Evolutionary conservation across 2,329 filamentous ascomycete genomes (phyloP).

Genomic region (Botrytis paeoniae): DNA sequence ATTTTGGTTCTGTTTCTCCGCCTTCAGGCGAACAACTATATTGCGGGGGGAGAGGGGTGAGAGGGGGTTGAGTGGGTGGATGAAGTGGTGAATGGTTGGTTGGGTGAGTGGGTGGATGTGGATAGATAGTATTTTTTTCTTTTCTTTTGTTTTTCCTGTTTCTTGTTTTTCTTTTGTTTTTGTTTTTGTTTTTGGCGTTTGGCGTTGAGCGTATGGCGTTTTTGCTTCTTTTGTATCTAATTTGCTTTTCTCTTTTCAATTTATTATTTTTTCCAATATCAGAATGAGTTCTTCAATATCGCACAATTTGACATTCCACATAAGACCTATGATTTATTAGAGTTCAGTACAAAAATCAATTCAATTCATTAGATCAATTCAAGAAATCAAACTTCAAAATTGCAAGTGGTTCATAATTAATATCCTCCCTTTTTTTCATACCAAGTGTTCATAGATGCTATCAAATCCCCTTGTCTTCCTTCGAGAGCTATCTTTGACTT

Average conservation of each 20-base stretch:
- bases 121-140: neutral
- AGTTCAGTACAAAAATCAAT: no score
- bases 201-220: neutral
- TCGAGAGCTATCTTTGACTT: neutral
- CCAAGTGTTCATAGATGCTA: accelerated
- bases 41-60: neutral
- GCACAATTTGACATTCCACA: accelerated
- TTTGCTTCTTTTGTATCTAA: neutral
- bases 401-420: neutral
- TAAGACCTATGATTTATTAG: no score
- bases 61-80: neutral
- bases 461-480: neutral
- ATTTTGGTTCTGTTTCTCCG: neutral
- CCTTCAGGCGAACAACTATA: neutral
- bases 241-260: neutral
- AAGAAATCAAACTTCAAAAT: neutral
- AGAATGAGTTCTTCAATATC: neutral
- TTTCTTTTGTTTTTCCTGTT: no score
- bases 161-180: neutral
- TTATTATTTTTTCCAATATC: neutral
- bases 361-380: no score
- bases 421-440: neutral
- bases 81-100: neutral
- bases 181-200: neutral
- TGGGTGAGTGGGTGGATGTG: neutral